Percentiles rank a stretch among this genome's conserved stretches.
These are phyloP conservation scores for Thelonectria blattea DNA, from an alignment of 2,329 filamentous ascomycete genomes.

Conservation along the genomic window DNA sequence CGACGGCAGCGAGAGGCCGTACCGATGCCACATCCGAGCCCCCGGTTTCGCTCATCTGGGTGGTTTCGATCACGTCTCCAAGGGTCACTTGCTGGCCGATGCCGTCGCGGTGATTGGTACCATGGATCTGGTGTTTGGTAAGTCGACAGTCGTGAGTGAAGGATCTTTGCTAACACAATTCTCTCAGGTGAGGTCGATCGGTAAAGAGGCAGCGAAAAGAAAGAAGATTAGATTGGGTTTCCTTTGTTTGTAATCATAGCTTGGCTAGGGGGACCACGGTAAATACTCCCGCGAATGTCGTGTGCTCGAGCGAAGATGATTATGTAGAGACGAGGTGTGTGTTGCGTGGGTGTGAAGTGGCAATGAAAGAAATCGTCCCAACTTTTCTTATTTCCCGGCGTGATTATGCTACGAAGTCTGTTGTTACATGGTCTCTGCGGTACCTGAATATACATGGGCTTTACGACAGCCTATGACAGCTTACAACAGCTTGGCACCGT, in stretches of 20 bases:
- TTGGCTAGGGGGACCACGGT: constrained; percentile 44
- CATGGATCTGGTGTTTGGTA: constrained; percentile 89
- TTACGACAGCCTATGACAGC: constrained; percentile 39
- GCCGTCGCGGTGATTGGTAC: constrained; percentile 94
- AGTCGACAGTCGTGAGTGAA: constrained; percentile 41
- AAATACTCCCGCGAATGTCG: constrained; percentile 45
- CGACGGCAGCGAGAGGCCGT: constrained; percentile 94
- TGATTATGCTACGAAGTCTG: constrained; percentile 19
- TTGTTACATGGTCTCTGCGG: constrained; percentile 12
- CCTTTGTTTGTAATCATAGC: constrained; percentile 51
- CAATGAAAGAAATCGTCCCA: constrained; percentile 34
- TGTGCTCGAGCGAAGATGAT: constrained; percentile 36
- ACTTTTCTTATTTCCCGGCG: constrained; percentile 18
- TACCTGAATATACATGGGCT: too few species aligned
- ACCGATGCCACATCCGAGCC: constrained; percentile 96
- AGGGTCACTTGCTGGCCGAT: constrained; percentile 93
- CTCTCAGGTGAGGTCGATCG: constrained; percentile 65
- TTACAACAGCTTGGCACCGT: constrained; percentile 57
- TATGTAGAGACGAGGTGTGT: constrained; percentile 35
- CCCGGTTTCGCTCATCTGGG: constrained; percentile 95
- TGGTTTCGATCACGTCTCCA: constrained; percentile 91
- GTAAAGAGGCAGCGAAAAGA: constrained; percentile 46
- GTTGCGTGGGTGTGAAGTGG: constrained; percentile 31
- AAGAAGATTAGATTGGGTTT: constrained; percentile 43
- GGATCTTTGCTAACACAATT: constrained; percentile 44